Conservation (phyloP, 2,329 filamentous ascomycete species). For the Pseudogymnoascus sp. region DNA sequence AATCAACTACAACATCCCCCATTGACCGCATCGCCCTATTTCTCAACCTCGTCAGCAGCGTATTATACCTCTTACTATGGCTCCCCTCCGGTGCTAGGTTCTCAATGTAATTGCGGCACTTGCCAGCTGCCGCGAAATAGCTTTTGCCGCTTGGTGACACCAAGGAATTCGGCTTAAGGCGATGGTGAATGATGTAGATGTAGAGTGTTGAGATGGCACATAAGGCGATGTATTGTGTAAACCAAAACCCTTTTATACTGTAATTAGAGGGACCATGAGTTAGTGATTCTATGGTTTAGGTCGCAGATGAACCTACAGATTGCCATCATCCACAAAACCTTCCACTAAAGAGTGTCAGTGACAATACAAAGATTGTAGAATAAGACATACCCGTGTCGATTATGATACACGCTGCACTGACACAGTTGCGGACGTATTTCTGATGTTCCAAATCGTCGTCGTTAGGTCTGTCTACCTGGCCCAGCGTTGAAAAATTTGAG, state of each 20-base stretch:
- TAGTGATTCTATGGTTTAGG: slow-evolving; percentile 26
- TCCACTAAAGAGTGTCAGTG: background rate
- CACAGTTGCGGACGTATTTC: slow-evolving; percentile 35
- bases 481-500: slow-evolving; percentile 30
- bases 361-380: background rate
- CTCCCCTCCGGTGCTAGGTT: background rate
- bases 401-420: slow-evolving; percentile 38
- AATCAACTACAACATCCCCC: background rate
- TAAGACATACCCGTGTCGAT: slow-evolving; percentile 34
- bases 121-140: slow-evolving; percentile 11
- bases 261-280: background rate
- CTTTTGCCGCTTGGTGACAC: background rate
- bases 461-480: slow-evolving; percentile 19
- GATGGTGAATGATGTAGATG: slow-evolving; percentile 42
- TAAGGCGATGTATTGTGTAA: slow-evolving; percentile 45
- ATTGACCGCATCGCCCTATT: background rate
- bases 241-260: slow-evolving; percentile 39
- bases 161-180: background rate
- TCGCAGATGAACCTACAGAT: slow-evolving; percentile 30
- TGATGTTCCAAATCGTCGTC: slow-evolving; percentile 20
- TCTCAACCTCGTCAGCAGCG: background rate
- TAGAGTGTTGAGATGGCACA: slow-evolving; percentile 46
- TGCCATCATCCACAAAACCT: background rate
- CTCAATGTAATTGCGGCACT: slow-evolving; percentile 10
- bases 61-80: background rate